These are phyloP conservation scores for Fusarium zealandicum DNA, from an alignment of 2,329 filamentous ascomycete genomes.

Conservation along the genomic window DNA sequence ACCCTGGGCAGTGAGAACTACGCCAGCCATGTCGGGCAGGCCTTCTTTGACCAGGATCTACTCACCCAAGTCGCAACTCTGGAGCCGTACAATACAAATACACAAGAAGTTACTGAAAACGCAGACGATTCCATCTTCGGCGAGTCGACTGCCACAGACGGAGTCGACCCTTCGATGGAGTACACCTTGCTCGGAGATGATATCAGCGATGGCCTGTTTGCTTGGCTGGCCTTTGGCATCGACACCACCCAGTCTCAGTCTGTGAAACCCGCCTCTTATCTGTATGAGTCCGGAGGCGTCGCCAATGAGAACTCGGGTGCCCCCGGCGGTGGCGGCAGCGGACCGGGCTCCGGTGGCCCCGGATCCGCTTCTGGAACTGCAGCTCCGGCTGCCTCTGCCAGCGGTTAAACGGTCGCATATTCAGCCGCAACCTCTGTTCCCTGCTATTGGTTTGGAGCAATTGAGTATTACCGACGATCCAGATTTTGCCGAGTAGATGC, in stretches of 20 bases:
- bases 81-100: slow-evolving; percentile 57
- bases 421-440: no score
- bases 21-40: slow-evolving; percentile 68
- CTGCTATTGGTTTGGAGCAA: no score
- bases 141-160: slow-evolving; percentile 53
- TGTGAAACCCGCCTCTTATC: slow-evolving; percentile 28
- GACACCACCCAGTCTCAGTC: slow-evolving; percentile 44
- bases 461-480: no score
- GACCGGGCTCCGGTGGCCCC: no score
- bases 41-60: slow-evolving; percentile 69
- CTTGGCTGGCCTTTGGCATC: slow-evolving; percentile 62
- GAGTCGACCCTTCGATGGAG: slow-evolving; percentile 64
- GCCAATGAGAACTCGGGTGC: slow-evolving; percentile 32
- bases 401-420: no score
- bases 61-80: slow-evolving; percentile 58
- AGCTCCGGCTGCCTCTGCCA: not conserved
- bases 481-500: no score
- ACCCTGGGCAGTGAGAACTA: slow-evolving; percentile 47
- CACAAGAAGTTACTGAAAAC: slow-evolving; percentile 58
- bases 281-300: slow-evolving; percentile 35
- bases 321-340: no score
- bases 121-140: slow-evolving; percentile 58
- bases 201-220: slow-evolving; percentile 59
- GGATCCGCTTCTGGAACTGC: slow-evolving; percentile 5
- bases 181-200: slow-evolving; percentile 64